A percentile compares a stretch with the other conserved stretches of the same genome.
phyloP scores from a whole-genome alignment of 345 rosid genomes.

The Eucalyptus erythrocorys region DNA sequence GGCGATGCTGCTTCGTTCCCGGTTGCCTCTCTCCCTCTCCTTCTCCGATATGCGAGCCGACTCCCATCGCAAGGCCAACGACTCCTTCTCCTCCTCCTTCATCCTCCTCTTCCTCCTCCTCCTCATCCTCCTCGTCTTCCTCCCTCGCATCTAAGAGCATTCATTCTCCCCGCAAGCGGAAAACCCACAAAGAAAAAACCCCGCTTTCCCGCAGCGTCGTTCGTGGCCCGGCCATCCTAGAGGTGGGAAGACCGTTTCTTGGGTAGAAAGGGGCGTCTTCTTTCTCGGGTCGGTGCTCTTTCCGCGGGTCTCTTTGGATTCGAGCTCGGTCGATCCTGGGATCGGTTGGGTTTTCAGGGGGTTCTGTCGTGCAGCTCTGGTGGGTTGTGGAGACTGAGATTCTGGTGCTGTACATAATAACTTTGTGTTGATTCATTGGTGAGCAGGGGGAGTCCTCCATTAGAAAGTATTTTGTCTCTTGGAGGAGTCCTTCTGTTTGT shows the following conservation, averaged over 20 bases:
- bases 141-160: constrained; percentile 6
- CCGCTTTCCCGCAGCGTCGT: background rate
- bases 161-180: background rate
- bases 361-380: background rate
- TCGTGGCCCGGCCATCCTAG: background rate
- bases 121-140: background rate
- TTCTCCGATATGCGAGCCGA: constrained; percentile 54
- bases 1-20: background rate
- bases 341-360: constrained; percentile 3
- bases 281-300: constrained; percentile 1
- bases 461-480: constrained; percentile 21
- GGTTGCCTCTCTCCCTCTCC: background rate
- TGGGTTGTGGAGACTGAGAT: background rate
- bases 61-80: constrained; percentile 43
- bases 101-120: constrained; percentile 20
- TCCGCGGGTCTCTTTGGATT: constrained; percentile 14
- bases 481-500: constrained; percentile 15
- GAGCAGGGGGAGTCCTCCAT: constrained; percentile 4
- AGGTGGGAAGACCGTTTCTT: background rate
- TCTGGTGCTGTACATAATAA: constrained; percentile 4
- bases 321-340: constrained; percentile 26
- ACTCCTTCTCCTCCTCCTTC: background rate
- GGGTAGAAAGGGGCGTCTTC: background rate
- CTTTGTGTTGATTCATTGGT: background rate
- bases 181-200: background rate